Conservation (phyloP, 805 yeast species). For the Ogataea pilisensis region DNA sequence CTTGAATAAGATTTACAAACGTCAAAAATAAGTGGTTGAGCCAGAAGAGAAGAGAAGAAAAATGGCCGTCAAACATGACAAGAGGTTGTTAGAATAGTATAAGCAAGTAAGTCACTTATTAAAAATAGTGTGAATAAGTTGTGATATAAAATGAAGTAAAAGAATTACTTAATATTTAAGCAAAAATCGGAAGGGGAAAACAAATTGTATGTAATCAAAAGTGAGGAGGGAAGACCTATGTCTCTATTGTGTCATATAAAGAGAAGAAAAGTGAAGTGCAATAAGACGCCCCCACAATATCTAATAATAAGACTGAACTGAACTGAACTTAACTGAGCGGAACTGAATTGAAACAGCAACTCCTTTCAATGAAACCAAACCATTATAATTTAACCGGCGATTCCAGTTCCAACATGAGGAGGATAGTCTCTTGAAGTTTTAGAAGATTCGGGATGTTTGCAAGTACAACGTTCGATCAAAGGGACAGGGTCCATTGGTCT, state of each 20-base stretch:
- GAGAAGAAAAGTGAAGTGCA: neutral
- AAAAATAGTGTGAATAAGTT: no score
- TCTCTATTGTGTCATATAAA: neutral
- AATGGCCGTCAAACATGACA: neutral
- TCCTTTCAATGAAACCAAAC: no score
- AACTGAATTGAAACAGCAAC: no score
- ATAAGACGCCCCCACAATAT: neutral
- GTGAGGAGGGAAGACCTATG: no score
- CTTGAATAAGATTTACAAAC: slow-evolving; percentile 88
- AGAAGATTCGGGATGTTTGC: slow-evolving; percentile 26
- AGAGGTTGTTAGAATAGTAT: no score
- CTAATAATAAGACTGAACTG: neutral
- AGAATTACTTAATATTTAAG: no score
- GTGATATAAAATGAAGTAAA: no score
- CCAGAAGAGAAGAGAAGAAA: neutral
- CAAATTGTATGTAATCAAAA: no score
- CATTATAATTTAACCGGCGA: no score
- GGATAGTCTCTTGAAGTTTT: slow-evolving; percentile 31
- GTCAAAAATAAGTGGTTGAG: slow-evolving; percentile 59
- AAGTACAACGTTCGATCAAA: slow-evolving; percentile 35
- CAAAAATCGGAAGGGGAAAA: no score
- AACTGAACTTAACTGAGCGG: neutral
- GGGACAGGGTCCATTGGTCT: slow-evolving; percentile 36
- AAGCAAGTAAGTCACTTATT: no score
- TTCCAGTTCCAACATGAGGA: slow-evolving; percentile 35